Evolutionary conservation across 2,329 filamentous ascomycete genomes (phyloP).

Genomic region (Colletotrichum endophyticum): DNA sequence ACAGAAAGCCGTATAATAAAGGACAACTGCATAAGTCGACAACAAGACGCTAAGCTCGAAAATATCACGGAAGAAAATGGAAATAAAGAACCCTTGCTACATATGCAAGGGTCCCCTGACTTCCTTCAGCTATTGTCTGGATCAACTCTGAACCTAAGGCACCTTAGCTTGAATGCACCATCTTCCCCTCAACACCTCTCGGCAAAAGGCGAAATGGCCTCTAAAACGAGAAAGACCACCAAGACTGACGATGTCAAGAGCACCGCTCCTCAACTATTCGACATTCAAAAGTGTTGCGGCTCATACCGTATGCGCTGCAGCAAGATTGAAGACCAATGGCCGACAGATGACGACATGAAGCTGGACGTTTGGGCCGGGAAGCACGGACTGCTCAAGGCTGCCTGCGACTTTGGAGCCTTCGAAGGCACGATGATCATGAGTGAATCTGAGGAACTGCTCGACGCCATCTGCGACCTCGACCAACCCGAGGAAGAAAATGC

Average conservation of each 20-base stretch:
- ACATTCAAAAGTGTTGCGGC: neutral
- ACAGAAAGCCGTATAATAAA: neutral
- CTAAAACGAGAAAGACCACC: neutral
- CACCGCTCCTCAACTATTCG: neutral
- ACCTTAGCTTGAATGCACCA: neutral
- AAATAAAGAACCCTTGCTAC: neutral
- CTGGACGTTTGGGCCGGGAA: neutral
- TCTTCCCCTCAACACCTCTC: neutral
- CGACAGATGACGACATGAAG: neutral
- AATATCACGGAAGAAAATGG: neutral
- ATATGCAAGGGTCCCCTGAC: neutral
- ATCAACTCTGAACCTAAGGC: neutral
- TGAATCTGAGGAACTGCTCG: neutral
- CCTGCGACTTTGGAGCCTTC: neutral
- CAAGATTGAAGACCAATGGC: neutral
- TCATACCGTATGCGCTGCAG: neutral
- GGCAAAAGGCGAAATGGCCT: neutral
- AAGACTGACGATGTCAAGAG: neutral
- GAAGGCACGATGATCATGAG: neutral
- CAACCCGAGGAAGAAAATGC: neutral
- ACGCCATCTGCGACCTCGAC: constrained; percentile 26
- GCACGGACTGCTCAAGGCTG: neutral
- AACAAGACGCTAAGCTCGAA: neutral
- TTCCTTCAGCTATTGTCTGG: neutral
- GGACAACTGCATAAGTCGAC: neutral